A percentile compares a stretch with the other conserved stretches of the same genome.
Evolutionary conservation across 306 rosid genomes (phyloP).

Genomic region (Vigna radiata): DNA sequence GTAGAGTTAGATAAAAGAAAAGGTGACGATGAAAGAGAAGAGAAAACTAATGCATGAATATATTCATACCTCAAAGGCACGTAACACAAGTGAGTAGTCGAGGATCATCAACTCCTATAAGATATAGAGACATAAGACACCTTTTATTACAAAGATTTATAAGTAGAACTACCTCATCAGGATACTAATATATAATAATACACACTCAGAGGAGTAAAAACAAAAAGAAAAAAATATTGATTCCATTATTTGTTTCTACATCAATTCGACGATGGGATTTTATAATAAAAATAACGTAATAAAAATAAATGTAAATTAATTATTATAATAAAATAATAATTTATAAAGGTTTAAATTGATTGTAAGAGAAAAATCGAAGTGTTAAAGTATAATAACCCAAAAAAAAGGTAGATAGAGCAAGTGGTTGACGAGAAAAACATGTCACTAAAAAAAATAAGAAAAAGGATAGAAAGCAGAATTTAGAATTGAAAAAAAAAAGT

Average conservation of each 20-base stretch:
- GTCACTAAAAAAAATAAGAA: background rate
- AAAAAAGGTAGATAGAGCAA: background rate
- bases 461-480: background rate
- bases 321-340: too few relatives aligned
- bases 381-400: too few relatives aligned
- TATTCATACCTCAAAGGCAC: too few relatives aligned
- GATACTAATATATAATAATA: background rate
- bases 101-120: constrained; percentile 8
- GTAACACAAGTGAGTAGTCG: background rate
- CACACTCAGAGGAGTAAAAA: background rate
- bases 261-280: too few relatives aligned
- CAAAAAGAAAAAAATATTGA: too few relatives aligned
- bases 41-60: background rate
- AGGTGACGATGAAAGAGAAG: background rate
- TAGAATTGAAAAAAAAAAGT: background rate
- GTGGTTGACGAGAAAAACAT: background rate
- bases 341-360: too few relatives aligned
- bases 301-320: too few relatives aligned
- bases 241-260: too few relatives aligned
- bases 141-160: background rate
- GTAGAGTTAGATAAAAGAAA: background rate
- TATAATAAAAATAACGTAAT: too few relatives aligned
- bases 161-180: background rate
- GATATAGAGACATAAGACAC: background rate
- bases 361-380: too few relatives aligned